Evolutionary conservation across 805 yeast species (phyloP).

Genomic region (Candida railenensis): DNA sequence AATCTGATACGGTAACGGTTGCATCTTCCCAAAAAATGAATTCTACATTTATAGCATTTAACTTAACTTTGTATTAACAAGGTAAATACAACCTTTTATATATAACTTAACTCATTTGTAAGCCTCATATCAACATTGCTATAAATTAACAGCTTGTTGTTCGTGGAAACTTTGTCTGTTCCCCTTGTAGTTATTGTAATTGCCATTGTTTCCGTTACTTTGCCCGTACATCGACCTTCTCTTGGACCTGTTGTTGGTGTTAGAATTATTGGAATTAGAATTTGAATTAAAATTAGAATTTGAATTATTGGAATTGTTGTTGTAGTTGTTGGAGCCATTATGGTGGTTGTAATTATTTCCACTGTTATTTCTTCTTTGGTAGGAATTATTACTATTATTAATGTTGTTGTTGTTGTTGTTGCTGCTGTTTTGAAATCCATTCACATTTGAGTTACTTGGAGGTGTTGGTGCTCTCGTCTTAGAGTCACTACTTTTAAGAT

Average conservation of each 20-base stretch:
- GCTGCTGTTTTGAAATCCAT: constrained; percentile 3
- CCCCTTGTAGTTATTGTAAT: constrained; percentile 8
- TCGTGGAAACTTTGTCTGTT: constrained; percentile 11
- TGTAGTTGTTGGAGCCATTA: constrained; percentile 9
- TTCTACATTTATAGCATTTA: too few species aligned
- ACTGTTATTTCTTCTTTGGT: constrained; percentile 9
- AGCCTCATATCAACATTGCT: too few species aligned
- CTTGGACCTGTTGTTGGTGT: constrained; percentile 18
- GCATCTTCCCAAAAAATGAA: too few species aligned
- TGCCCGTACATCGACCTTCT: constrained; percentile 32
- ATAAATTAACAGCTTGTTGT: constrained; percentile 5
- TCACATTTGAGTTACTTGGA: constrained; percentile 13
- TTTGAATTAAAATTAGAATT: constrained; percentile 10
- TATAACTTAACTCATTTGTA: background rate
- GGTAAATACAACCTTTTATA: background rate
- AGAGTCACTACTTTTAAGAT: background rate
- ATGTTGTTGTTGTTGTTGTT: constrained; percentile 9
- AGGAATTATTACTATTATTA: constrained; percentile 5
- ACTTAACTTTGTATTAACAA: background rate
- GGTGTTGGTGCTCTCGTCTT: constrained; percentile 22
- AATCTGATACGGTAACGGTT: too few species aligned
- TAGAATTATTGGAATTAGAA: constrained; percentile 9
- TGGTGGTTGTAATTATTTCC: constrained; percentile 4
- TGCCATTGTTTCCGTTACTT: constrained; percentile 6
- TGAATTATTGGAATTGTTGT: constrained; percentile 8